Evolutionary conservation across 176 grass and related monocot species (phyloP).

Genomic region (Secale cereale): DNA sequence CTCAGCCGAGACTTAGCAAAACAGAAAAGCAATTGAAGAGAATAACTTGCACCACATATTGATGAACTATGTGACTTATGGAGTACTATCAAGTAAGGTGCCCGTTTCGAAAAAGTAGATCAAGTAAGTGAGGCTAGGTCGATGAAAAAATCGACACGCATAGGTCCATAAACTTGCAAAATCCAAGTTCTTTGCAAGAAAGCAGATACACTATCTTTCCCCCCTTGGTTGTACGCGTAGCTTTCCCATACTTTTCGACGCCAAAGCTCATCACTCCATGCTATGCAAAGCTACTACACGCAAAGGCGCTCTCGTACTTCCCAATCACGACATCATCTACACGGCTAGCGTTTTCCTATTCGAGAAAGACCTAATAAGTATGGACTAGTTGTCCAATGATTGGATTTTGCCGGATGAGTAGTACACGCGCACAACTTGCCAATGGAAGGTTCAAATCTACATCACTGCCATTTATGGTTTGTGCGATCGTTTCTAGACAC

Average conservation of each 20-base stretch:
- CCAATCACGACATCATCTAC: neutral
- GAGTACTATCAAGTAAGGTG: too few species aligned
- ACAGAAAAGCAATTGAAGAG: too few species aligned
- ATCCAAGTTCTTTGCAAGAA: too few species aligned
- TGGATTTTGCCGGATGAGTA: neutral
- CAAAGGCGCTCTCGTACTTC: neutral
- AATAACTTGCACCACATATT: too few species aligned
- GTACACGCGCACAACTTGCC: neutral
- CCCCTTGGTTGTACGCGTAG: too few species aligned
- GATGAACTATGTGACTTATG: too few species aligned
- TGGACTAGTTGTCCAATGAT: neutral
- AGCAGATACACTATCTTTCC: too few species aligned
- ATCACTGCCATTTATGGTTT: neutral
- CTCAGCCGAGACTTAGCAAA: too few species aligned
- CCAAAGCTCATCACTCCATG: neutral
- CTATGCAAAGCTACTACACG: neutral
- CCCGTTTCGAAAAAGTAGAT: too few species aligned
- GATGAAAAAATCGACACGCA: too few species aligned
- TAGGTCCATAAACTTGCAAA: too few species aligned
- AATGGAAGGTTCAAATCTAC: neutral
- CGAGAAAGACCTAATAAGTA: constrained; percentile 4
- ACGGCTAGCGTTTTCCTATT: neutral
- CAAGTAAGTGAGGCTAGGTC: too few species aligned
- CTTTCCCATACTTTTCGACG: neutral
- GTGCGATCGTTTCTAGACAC: neutral